Evolutionary conservation across 768 basidiomycete genomes (phyloP).

Genomic region (Pleurotus citrinopileatus): DNA sequence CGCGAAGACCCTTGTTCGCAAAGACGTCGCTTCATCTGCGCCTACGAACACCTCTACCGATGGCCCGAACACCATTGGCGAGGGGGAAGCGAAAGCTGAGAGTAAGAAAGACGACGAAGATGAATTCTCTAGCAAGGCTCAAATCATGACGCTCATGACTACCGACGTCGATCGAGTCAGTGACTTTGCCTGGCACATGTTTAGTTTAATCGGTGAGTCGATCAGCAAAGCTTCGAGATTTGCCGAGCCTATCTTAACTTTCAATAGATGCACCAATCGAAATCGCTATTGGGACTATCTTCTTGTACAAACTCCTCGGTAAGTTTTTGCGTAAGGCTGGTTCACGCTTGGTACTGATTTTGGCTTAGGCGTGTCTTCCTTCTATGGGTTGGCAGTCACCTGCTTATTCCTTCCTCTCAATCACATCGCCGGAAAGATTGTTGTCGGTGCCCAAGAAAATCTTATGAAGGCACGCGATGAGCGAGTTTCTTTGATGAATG

Average conservation of each 20-base stretch:
- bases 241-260: conserved; percentile 4
- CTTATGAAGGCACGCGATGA: conserved; percentile 93
- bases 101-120: conserved; percentile 43
- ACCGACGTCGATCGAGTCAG: conserved; percentile 90
- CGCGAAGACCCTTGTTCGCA: conserved; percentile 82
- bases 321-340: conserved; percentile 16
- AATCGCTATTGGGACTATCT: conserved; percentile 67
- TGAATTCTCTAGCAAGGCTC: conserved; percentile 64
- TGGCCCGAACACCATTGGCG: not conserved
- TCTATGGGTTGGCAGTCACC: conserved; percentile 76
- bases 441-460: conserved; percentile 73
- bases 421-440: conserved; percentile 78
- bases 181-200: conserved; percentile 80
- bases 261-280: conserved; percentile 72
- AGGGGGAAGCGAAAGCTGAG: not conserved
- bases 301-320: conserved; percentile 80
- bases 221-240: not conserved
- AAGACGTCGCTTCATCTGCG: conserved; percentile 75
- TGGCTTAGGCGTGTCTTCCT: conserved; percentile 56
- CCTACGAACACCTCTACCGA: conserved; percentile 17
- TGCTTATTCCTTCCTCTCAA: conserved; percentile 75
- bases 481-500: conserved; percentile 89
- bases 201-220: conserved; percentile 63
- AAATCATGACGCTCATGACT: conserved; percentile 96
- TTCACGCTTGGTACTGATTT: not conserved